Evolutionary conservation across 2,329 filamentous ascomycete species (phyloP).

Genomic region (Monilinia fructicola): DNA sequence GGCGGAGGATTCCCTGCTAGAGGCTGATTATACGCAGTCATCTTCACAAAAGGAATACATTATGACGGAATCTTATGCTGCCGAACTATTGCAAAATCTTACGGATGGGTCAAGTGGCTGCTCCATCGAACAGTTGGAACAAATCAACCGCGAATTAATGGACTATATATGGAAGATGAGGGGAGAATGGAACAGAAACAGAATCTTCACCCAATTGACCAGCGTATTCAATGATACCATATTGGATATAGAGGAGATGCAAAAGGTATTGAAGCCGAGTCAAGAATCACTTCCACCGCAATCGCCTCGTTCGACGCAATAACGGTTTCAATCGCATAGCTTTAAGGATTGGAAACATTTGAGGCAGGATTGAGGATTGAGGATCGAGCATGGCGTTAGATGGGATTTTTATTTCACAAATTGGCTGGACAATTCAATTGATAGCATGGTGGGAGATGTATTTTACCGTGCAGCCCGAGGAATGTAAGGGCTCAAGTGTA

Average conservation of each 20-base stretch:
- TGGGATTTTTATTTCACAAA: neutral
- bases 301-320: conserved; percentile 5
- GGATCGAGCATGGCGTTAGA: conserved; percentile 11
- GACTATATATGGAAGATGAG: conserved; percentile 80
- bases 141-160: conserved; percentile 89
- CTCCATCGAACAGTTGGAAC: conserved; percentile 88
- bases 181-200: conserved; percentile 78
- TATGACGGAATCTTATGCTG: conserved; percentile 44
- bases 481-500: neutral
- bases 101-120: conserved; percentile 37
- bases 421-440: conserved; percentile 16
- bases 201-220: conserved; percentile 63
- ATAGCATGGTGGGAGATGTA: conserved; percentile 14
- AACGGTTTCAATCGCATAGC: neutral
- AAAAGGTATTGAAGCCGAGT: conserved; percentile 36
- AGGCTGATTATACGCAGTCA: conserved; percentile 34
- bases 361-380: neutral
- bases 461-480: conserved; percentile 7
- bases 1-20: conserved; percentile 38
- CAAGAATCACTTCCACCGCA: conserved; percentile 25
- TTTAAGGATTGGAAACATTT: conserved; percentile 2
- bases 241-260: conserved; percentile 57
- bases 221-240: conserved; percentile 76
- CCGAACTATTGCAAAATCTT: conserved; percentile 32
- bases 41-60: conserved; percentile 41